These are phyloP conservation scores for Wallacemonas sp. DNA, from an alignment of 208 protist species.

Conservation along the genomic window DNA sequence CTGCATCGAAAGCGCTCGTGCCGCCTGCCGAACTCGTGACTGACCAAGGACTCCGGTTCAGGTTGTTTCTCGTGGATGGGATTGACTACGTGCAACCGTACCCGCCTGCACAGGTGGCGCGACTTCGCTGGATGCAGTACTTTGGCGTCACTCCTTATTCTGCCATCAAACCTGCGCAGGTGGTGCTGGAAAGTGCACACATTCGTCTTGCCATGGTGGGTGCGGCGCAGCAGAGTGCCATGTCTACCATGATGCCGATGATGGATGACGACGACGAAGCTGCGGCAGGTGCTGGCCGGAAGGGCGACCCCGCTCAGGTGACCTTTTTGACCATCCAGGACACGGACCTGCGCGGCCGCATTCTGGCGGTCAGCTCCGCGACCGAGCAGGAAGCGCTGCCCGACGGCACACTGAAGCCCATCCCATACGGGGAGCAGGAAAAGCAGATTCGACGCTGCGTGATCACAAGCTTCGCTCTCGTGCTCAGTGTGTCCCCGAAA, in stretches of 20 bases:
- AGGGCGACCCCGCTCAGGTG: constrained; percentile 32
- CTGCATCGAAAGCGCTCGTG: constrained; percentile 18
- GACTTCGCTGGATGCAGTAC: constrained; percentile 66
- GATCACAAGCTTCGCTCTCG: constrained; percentile 59
- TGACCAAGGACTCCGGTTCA: constrained; percentile 29
- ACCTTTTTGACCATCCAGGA: constrained; percentile 50
- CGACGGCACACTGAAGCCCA: constrained; percentile 47
- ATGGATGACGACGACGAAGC: constrained; percentile 33
- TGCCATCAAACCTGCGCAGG: constrained; percentile 37
- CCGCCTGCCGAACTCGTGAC: constrained; percentile 27
- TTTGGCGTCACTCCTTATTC: constrained; percentile 61
- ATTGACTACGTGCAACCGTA: constrained; percentile 14
- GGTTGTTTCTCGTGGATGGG: constrained; percentile 54
- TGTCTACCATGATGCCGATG: constrained; percentile 73
- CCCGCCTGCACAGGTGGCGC: background rate
- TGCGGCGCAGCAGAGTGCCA: constrained; percentile 27
- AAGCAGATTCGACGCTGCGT: constrained; percentile 24
- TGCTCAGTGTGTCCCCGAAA: constrained; percentile 43
- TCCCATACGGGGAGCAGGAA: constrained; percentile 55
- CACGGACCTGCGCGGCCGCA: constrained; percentile 51
- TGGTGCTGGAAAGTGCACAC: constrained; percentile 32
- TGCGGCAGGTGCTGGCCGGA: constrained; percentile 12
- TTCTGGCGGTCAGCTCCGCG: constrained; percentile 56
- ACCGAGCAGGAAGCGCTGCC: constrained; percentile 45
- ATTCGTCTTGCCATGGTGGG: constrained; percentile 54